Evolutionary conservation across 305 asterid genomes (phyloP).

Genomic region (Fraxinus greggii): DNA sequence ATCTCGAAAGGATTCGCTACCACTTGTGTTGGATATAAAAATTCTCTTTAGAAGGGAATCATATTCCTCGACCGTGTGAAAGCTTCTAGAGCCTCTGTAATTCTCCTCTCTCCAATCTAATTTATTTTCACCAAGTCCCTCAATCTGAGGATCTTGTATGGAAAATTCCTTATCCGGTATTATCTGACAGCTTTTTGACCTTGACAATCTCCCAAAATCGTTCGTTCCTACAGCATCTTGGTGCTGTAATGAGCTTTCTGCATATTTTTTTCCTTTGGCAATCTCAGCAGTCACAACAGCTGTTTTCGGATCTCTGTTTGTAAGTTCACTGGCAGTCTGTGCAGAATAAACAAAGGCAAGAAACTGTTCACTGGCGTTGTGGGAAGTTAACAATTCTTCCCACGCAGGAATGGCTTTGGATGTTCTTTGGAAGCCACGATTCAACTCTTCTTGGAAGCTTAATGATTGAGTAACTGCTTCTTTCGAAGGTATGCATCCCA

Average conservation of each 20-base stretch:
- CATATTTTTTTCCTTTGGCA: background rate
- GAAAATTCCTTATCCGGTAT: slow-evolving; percentile 2
- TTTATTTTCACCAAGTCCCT: slow-evolving; percentile 13
- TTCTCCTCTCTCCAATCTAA: slow-evolving; percentile 24
- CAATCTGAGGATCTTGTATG: background rate
- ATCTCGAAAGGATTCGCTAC: slow-evolving; percentile 14
- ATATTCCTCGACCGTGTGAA: slow-evolving; percentile 51
- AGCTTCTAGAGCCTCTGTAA: slow-evolving; percentile 40
- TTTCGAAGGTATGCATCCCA: slow-evolving; percentile 51
- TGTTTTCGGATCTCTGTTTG: slow-evolving; percentile 9
- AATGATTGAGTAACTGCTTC: slow-evolving; percentile 34
- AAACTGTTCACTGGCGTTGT: slow-evolving; percentile 28
- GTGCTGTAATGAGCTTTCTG: background rate
- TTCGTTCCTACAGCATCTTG: background rate
- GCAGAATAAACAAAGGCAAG: slow-evolving; percentile 28
- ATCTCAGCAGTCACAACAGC: background rate
- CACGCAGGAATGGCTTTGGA: slow-evolving; percentile 23
- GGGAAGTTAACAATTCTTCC: slow-evolving; percentile 37
- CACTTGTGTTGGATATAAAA: slow-evolving; percentile 17
- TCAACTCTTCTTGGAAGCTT: slow-evolving; percentile 43
- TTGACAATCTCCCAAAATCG: slow-evolving; percentile 14
- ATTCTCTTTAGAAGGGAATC: slow-evolving; percentile 43
- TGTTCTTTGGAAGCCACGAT: slow-evolving; percentile 28
- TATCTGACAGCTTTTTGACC: slow-evolving; percentile 41
- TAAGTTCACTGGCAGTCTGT: slow-evolving; percentile 16